Evolutionary conservation across 139 green algal species (phyloP).

Genomic region (Tetratostichococcus sp.): DNA sequence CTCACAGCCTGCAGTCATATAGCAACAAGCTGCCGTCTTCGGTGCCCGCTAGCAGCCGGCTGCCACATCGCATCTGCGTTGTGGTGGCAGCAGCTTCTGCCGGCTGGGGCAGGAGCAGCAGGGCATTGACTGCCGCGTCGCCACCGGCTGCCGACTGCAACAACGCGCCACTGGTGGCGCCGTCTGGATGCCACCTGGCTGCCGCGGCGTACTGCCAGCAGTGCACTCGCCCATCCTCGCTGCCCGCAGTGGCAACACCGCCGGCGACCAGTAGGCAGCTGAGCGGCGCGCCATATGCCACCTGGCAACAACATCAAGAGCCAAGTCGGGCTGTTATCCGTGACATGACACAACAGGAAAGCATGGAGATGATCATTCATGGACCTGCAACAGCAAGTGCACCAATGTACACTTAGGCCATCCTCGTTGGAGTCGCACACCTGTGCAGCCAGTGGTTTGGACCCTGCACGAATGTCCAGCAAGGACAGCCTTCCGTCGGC

Average conservation of each 20-base stretch:
- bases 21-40: background rate
- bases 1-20: too few relatives aligned
- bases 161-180: too few relatives aligned
- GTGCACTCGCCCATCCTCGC: slow-evolving; percentile 40
- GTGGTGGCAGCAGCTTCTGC: too few relatives aligned
- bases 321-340: too few relatives aligned
- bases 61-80: too few relatives aligned
- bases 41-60: background rate
- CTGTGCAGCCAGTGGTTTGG: background rate
- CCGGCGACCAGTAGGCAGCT: slow-evolving; percentile 53
- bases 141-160: background rate
- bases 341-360: too few relatives aligned
- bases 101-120: background rate
- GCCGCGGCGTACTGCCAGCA: background rate
- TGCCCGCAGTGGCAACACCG: slow-evolving; percentile 39
- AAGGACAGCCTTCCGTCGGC: slow-evolving; percentile 49
- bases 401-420: too few relatives aligned
- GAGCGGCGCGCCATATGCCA: slow-evolving; percentile 38
- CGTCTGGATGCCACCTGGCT: too few relatives aligned
- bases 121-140: background rate
- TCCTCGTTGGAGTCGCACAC: too few relatives aligned
- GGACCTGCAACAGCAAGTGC: too few relatives aligned
- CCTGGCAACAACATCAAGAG: slow-evolving; percentile 1
- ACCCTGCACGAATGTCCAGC: slow-evolving; percentile 37
- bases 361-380: too few relatives aligned